Conservation (phyloP, 2,329 filamentous ascomycete genomes). For the Didymella keratinophila region DNA sequence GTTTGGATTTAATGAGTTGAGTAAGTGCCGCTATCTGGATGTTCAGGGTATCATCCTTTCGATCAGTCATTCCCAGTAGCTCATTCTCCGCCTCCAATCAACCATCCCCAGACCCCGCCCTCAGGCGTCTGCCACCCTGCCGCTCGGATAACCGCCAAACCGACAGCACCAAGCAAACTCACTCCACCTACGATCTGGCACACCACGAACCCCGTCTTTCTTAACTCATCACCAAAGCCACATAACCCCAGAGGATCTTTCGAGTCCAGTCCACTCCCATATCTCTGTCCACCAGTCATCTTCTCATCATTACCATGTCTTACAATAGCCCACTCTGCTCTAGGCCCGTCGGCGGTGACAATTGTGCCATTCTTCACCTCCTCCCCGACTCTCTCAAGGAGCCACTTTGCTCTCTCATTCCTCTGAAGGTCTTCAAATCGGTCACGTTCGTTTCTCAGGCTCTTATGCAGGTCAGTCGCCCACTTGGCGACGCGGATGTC, state of each 20-base stretch:
- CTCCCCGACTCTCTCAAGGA: constrained; percentile 72
- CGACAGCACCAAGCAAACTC: constrained; percentile 75
- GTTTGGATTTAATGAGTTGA: no score
- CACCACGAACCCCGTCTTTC: constrained; percentile 69
- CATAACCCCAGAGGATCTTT: constrained; percentile 84
- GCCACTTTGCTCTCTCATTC: constrained; percentile 72
- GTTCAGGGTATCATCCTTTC: constrained; percentile 2
- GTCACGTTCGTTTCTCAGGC: constrained; percentile 75
- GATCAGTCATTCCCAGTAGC: not conserved
- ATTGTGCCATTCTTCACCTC: constrained; percentile 60
- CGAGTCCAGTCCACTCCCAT: constrained; percentile 55
- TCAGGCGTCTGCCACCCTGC: constrained; percentile 43
- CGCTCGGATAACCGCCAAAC: constrained; percentile 57
- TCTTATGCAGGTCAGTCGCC: constrained; percentile 81
- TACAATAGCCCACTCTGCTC: constrained; percentile 48
- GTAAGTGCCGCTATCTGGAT: no score
- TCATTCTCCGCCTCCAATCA: constrained; percentile 26
- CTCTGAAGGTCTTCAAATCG: constrained; percentile 68
- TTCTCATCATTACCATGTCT: constrained; percentile 36
- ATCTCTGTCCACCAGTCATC: constrained; percentile 32
- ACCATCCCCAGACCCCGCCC: constrained; percentile 39
- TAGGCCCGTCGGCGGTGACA: constrained; percentile 35
- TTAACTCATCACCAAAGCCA: constrained; percentile 71
- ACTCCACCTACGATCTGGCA: constrained; percentile 78
- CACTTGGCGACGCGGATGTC: constrained; percentile 80